Conservation (phyloP, 2,329 filamentous ascomycete genomes). For the Botryotinia globosa region DNA sequence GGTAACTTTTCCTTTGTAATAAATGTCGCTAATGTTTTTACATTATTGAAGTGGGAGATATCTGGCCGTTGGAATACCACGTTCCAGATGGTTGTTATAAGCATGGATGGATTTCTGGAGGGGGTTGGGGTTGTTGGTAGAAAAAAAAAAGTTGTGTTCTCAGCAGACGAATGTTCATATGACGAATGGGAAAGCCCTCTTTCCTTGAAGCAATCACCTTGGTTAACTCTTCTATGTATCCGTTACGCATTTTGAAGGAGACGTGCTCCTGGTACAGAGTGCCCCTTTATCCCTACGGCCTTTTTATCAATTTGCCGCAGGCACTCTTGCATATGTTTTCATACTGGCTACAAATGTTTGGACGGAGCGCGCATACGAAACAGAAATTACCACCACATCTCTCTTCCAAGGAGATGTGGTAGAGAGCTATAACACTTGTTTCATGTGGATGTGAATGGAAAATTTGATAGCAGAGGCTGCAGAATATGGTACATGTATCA, state of each 20-base stretch:
- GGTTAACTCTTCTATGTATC: slow-evolving; percentile 31
- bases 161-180: slow-evolving; percentile 34
- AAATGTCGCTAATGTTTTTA: slow-evolving; percentile 39
- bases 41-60: slow-evolving; percentile 32
- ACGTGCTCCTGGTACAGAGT: slow-evolving; percentile 29
- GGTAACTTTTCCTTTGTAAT: slow-evolving; percentile 36
- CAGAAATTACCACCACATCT: slow-evolving; percentile 5
- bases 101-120: slow-evolving; percentile 26
- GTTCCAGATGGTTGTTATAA: slow-evolving; percentile 29
- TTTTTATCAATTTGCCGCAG: slow-evolving; percentile 29
- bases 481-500: slow-evolving; percentile 24
- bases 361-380: slow-evolving; percentile 12
- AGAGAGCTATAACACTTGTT: slow-evolving; percentile 22
- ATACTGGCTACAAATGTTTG: slow-evolving; percentile 21
- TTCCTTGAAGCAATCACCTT: slow-evolving; percentile 34
- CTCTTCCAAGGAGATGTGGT: background rate
- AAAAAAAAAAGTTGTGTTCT: slow-evolving; percentile 30
- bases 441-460: slow-evolving; percentile 34
- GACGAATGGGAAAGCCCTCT: slow-evolving; percentile 31
- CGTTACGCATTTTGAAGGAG: slow-evolving; percentile 30
- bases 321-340: slow-evolving; percentile 35
- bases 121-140: slow-evolving; percentile 19
- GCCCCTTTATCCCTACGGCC: slow-evolving; percentile 32
- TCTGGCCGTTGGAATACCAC: slow-evolving; percentile 24
- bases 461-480: slow-evolving; percentile 27